Evolutionary conservation across 306 rosid species (phyloP).

Genomic region (Casuarina cunninghamiana): DNA sequence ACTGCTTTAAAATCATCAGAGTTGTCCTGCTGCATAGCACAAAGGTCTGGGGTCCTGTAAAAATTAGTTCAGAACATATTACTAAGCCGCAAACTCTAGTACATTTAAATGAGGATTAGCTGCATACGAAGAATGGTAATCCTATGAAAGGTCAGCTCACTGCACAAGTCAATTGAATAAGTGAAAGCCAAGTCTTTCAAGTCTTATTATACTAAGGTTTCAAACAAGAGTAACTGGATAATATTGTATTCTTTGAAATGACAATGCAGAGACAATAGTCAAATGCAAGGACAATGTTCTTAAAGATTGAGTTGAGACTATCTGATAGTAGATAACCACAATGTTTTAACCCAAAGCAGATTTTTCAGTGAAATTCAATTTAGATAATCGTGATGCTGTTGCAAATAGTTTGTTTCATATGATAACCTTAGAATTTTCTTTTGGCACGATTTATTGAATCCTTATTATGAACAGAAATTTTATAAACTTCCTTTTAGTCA

Average conservation of each 20-base stretch:
- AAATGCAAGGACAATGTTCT: not conserved
- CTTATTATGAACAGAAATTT: not conserved
- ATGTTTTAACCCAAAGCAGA: not conserved
- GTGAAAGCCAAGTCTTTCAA: not conserved
- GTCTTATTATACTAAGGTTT: not conserved
- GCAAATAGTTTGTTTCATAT: not conserved
- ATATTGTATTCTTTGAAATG: not conserved
- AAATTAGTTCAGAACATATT: conserved; percentile 11
- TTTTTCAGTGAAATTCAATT: not conserved
- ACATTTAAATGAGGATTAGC: conserved; percentile 2
- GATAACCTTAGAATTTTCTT: not conserved
- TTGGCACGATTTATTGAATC: not conserved
- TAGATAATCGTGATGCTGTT: not conserved
- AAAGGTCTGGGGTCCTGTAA: conserved; percentile 77
- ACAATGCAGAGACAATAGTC: not conserved
- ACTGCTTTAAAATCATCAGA: conserved; percentile 71
- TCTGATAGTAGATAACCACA: not conserved
- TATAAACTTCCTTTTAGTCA: not conserved
- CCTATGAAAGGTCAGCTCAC: not conserved
- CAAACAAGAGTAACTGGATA: not conserved
- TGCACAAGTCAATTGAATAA: not conserved
- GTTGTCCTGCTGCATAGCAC: conserved; percentile 79
- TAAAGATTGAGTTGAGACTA: not conserved
- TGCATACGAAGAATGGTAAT: not conserved
- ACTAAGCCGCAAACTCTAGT: conserved; percentile 4